These are phyloP conservation scores for Paecilomyces variotii DNA, from an alignment of 2,329 filamentous ascomycete genomes.

Conservation along the genomic window DNA sequence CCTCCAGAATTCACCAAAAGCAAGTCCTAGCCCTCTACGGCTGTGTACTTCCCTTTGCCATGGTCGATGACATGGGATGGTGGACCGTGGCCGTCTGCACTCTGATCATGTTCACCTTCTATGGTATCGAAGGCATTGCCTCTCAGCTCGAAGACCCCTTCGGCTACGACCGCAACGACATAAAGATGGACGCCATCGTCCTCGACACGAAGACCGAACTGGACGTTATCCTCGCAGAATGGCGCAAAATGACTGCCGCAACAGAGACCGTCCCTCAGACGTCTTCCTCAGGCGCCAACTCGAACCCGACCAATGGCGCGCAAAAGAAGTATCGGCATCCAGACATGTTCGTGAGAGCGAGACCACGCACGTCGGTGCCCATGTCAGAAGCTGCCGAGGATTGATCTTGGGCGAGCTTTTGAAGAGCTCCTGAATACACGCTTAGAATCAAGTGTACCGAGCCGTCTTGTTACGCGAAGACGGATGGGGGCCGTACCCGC, in stretches of 20 bases:
- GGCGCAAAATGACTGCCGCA: slow-evolving; percentile 32
- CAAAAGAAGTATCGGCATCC: slow-evolving; percentile 13
- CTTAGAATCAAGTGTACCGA: not conserved
- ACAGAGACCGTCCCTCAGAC: not conserved
- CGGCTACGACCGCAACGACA: slow-evolving; percentile 58
- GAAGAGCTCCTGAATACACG: not conserved
- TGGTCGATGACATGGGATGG: slow-evolving; percentile 57
- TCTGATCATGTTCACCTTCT: slow-evolving; percentile 56
- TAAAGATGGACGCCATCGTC: slow-evolving; percentile 59
- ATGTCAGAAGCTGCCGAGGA: not conserved
- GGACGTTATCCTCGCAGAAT: slow-evolving; percentile 51
- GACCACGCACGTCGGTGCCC: not conserved
- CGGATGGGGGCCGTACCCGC: not conserved
- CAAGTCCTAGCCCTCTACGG: slow-evolving; percentile 57
- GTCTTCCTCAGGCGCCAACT: not conserved
- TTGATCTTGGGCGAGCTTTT: not conserved
- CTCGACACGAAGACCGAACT: slow-evolving; percentile 54
- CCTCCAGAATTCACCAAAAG: slow-evolving; percentile 51
- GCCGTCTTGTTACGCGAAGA: not conserved
- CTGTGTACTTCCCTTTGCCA: slow-evolving; percentile 54
- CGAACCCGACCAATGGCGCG: not conserved
- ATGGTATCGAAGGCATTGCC: slow-evolving; percentile 57
- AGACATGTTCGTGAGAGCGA: slow-evolving; percentile 9
- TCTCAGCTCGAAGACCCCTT: slow-evolving; percentile 59
- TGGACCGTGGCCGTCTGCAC: slow-evolving; percentile 53